Evolutionary conservation across 768 basidiomycete genomes (phyloP).

Genomic region (Candolleomyces efflorescens): DNA sequence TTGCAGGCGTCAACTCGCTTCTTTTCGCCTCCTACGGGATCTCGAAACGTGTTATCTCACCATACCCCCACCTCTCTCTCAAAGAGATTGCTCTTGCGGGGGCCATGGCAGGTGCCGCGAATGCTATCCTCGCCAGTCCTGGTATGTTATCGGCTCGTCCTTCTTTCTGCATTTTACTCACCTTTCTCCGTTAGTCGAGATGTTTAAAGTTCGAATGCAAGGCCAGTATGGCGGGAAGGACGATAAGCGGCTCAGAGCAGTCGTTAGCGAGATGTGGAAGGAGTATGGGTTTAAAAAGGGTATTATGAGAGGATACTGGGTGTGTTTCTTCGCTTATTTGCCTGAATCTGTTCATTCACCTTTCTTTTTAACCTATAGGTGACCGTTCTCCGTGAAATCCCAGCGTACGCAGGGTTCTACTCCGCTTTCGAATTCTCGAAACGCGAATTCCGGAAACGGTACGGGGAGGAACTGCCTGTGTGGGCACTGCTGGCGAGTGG

Average conservation of each 20-base stretch:
- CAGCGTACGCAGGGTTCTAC: conserved; percentile 93
- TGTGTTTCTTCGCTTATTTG: conserved; percentile 24
- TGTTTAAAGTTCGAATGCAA: conserved; percentile 99
- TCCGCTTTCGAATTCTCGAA: conserved; percentile 87
- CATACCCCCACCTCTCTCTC: conserved; percentile 80
- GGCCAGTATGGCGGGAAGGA: conserved; percentile 82
- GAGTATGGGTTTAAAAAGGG: conserved; percentile 85
- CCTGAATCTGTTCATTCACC: too few relatives aligned
- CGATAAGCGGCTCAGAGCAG: conserved; percentile 71
- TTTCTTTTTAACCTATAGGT: conserved; percentile 50
- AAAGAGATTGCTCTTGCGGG: conserved; percentile 82
- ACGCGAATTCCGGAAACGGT: conserved; percentile 60
- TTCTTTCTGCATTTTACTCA: background rate
- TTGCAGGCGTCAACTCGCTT: conserved; percentile 94
- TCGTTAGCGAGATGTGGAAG: conserved; percentile 80
- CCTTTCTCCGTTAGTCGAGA: conserved; percentile 59
- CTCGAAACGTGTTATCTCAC: conserved; percentile 79
- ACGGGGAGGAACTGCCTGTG: conserved; percentile 69
- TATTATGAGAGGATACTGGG: conserved; percentile 98
- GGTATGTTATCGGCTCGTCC: conserved; percentile 35
- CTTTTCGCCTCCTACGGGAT: conserved; percentile 89
- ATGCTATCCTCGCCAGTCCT: conserved; percentile 88
- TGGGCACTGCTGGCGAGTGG: conserved; percentile 85
- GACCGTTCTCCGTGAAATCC: conserved; percentile 90
- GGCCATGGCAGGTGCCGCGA: conserved; percentile 87